phyloP scores from a whole-genome alignment of 2,329 filamentous ascomycete species.

The Colletotrichum sojae region DNA sequence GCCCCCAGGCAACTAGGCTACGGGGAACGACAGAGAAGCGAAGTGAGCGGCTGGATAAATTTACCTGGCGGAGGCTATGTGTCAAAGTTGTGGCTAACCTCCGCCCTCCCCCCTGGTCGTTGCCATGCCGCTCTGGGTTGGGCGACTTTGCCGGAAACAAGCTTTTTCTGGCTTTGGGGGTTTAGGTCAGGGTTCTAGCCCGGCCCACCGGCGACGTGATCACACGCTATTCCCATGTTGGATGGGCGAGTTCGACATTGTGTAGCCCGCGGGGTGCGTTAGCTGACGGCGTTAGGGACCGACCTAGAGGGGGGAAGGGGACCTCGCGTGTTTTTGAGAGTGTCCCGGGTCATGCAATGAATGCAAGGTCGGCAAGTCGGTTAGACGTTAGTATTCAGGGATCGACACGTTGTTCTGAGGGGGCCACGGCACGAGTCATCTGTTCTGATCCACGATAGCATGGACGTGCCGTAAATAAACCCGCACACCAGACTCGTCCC shows the following conservation, averaged over 20 bases:
- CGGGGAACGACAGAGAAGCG: conserved; percentile 51
- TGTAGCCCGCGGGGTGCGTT: too few relatives aligned
- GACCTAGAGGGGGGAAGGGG: too few relatives aligned
- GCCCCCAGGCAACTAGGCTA: neutral
- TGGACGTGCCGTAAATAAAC: neutral
- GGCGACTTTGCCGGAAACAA: neutral
- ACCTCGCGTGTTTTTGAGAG: too few relatives aligned
- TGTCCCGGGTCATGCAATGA: neutral
- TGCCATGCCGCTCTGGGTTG: neutral
- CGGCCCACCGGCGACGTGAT: neutral
- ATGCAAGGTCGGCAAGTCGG: too few relatives aligned
- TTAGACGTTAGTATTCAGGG: neutral
- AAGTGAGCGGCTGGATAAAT: conserved; percentile 47
- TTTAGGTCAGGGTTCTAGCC: too few relatives aligned
- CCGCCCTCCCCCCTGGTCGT: too few relatives aligned
- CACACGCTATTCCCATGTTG: too few relatives aligned
- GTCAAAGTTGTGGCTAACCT: neutral
- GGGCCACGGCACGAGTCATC: neutral
- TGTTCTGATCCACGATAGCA: neutral
- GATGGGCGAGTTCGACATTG: too few relatives aligned
- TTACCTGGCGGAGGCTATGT: neutral
- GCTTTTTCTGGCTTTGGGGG: neutral
- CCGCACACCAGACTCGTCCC: neutral
- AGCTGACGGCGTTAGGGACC: too few relatives aligned
- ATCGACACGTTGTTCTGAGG: neutral